A percentile compares a stretch with the other conserved stretches of the same genome.
phyloP scores from a whole-genome alignment of 2,329 filamentous ascomycete species.

The Didymella sp. region DNA sequence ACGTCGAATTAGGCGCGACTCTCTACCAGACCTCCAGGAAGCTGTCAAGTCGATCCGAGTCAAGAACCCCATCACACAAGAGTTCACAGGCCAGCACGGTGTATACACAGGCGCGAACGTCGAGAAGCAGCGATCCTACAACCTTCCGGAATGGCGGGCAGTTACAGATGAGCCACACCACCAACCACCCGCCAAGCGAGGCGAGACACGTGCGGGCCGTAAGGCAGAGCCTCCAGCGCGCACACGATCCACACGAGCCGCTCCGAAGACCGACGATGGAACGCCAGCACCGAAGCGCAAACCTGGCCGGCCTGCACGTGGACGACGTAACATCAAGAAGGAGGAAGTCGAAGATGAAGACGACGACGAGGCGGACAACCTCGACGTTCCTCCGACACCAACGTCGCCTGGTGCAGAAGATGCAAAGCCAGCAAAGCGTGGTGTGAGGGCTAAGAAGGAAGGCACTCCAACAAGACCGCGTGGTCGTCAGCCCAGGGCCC shows the following conservation, averaged over 20 bases:
- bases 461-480: conserved; percentile 63
- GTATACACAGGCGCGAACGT: conserved; percentile 98
- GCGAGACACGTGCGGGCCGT: conserved; percentile 67
- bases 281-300: conserved; percentile 55
- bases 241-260: conserved; percentile 44
- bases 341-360: conserved; percentile 44
- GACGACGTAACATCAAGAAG: conserved; percentile 32
- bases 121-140: conserved; percentile 94
- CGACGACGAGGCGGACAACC: conserved; percentile 39
- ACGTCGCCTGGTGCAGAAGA: conserved; percentile 54
- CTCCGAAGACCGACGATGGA: conserved; percentile 42
- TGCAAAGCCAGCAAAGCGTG: conserved; percentile 41
- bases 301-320: conserved; percentile 55
- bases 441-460: conserved; percentile 41
- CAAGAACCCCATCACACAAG: conserved; percentile 96
- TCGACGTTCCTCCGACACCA: conserved; percentile 51
- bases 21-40: conserved; percentile 79
- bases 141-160: conserved; percentile 92
- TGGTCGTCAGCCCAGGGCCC: conserved; percentile 57
- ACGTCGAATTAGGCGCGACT: conserved; percentile 62
- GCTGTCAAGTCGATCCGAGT: conserved; percentile 90
- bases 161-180: conserved; percentile 95
- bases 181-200: conserved; percentile 89
- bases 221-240: conserved; percentile 52
- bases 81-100: conserved; percentile 94